A percentile compares a stretch with the other conserved stretches of the same genome.
phyloP scores from a whole-genome alignment of 768 basidiomycete species.

The Pisolithus microcarpus region DNA sequence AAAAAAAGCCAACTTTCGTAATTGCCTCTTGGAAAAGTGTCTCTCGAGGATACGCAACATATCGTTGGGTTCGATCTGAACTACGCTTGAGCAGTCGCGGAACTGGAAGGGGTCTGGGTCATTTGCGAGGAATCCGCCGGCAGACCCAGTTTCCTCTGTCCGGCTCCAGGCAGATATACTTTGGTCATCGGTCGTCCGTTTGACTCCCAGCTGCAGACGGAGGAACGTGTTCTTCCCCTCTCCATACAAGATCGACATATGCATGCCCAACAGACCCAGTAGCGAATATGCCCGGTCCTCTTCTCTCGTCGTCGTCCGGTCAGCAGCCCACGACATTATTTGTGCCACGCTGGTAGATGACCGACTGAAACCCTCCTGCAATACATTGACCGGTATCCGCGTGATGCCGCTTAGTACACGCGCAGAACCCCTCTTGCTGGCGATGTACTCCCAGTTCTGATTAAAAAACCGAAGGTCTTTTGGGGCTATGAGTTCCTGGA shows the following conservation, averaged over 20 bases:
- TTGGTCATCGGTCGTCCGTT: constrained; percentile 6
- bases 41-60: not conserved
- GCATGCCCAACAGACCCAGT: not conserved
- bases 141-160: not conserved
- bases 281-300: constrained; percentile 10
- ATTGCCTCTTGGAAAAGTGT: not conserved
- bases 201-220: constrained; percentile 10
- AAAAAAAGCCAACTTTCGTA: not conserved
- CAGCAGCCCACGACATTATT: constrained; percentile 13
- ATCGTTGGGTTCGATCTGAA: not conserved
- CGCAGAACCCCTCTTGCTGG: not conserved
- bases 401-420: not conserved
- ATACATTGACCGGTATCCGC: not conserved
- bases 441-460: constrained; percentile 6
- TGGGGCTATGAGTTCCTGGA: constrained; percentile 12
- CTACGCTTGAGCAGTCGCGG: not conserved
- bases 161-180: constrained; percentile 7
- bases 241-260: not conserved
- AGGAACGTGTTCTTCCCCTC: constrained; percentile 14
- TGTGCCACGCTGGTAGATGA: constrained; percentile 1
- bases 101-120: not conserved
- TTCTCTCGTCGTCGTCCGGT: constrained; percentile 9
- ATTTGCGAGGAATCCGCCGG: not conserved
- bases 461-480: constrained; percentile 9
- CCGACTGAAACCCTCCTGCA: not conserved